Evolutionary conservation across 805 yeast species (phyloP).

Genomic region (Torulaspora maleeae): DNA sequence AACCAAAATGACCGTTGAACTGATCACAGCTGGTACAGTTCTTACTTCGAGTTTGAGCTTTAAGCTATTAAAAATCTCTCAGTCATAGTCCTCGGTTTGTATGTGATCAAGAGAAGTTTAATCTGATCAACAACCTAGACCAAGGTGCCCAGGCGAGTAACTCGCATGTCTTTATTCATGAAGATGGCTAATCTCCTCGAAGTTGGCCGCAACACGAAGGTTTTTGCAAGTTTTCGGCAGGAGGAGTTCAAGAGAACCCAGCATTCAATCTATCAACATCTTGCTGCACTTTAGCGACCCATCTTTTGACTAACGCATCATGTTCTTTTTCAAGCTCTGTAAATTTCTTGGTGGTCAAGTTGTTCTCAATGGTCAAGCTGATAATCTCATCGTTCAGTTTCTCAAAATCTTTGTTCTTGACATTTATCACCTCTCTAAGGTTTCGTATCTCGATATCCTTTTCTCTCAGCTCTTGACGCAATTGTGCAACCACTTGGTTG

Average conservation of each 20-base stretch:
- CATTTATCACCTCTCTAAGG: slow-evolving; percentile 31
- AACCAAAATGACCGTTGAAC: too few species aligned
- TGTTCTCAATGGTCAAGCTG: slow-evolving; percentile 53
- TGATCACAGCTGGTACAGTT: too few species aligned
- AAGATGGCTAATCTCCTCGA: background rate
- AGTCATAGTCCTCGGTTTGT: too few species aligned
- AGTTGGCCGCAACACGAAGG: background rate
- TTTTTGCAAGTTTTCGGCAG: background rate
- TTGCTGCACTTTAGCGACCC: slow-evolving; percentile 52
- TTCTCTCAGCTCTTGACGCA: slow-evolving; percentile 17
- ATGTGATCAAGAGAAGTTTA: too few species aligned
- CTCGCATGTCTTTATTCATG: too few species aligned
- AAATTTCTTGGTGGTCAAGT: slow-evolving; percentile 35
- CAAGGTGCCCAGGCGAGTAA: too few species aligned
- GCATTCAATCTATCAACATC: slow-evolving; percentile 57
- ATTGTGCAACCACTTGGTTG: slow-evolving; percentile 5
- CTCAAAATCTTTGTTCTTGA: slow-evolving; percentile 54
- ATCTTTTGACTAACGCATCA: slow-evolving; percentile 47
- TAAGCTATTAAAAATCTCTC: too few species aligned
- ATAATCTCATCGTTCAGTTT: slow-evolving; percentile 64
- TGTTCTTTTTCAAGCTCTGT: slow-evolving; percentile 45
- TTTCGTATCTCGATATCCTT: slow-evolving; percentile 26
- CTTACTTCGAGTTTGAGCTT: too few species aligned
- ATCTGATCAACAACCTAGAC: too few species aligned
- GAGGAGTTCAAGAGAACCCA: background rate